Base-by-base conservation (phyloP, 139 green algal species). In the Chlorella sp. region DNA sequence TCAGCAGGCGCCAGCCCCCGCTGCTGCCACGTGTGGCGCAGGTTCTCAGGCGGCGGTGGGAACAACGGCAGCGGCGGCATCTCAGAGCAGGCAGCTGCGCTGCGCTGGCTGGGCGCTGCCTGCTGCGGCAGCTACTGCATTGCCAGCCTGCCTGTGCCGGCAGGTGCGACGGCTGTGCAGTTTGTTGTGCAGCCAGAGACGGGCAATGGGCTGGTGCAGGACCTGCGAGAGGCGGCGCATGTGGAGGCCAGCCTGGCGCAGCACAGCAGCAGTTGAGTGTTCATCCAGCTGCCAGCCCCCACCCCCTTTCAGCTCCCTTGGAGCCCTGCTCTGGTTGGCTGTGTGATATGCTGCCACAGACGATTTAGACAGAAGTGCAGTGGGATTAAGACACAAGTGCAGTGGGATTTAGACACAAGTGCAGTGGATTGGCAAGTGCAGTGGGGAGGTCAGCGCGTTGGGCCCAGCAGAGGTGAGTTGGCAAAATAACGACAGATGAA, bases 111-210 rank as follows among this genome's bases (percentile, higher is more conserved):
- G 79, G 64, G 79, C 2, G 46, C 46, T 7, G 64, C 79, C 19
- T 40, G 40, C 40, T 7, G 32, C 6, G 6, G 16, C 34, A 38
- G 17, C 62, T 73, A 73, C 6, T 76, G n/a, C 0, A 16, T 65
- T 3, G 2, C 79, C 0, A 0, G 32, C 56, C 24, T 65, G 62
- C 20, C 34, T 30, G n/a, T 67, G 19, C 64, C 64, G 1, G 3
- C n/a, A 8, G 64, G n/a, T 8, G 62, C 32, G 26, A 41, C 34
- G 8, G 44, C 64, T 14, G 79, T 38, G 5, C 62, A 46, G 8
- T 65, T 84, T 34, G 11, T 22, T 20, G 79, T 84, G 62, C 79
- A 84, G 64, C 32, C 79, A 51, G 79, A 76, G n/a, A 64, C 64
- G 30, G 20, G 32, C 38, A 84, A 75, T 11, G 79, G 79, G 3